These are phyloP conservation scores for Flaveria linearis DNA, from an alignment of 129 eudicot species.

Conservation along the genomic window DNA sequence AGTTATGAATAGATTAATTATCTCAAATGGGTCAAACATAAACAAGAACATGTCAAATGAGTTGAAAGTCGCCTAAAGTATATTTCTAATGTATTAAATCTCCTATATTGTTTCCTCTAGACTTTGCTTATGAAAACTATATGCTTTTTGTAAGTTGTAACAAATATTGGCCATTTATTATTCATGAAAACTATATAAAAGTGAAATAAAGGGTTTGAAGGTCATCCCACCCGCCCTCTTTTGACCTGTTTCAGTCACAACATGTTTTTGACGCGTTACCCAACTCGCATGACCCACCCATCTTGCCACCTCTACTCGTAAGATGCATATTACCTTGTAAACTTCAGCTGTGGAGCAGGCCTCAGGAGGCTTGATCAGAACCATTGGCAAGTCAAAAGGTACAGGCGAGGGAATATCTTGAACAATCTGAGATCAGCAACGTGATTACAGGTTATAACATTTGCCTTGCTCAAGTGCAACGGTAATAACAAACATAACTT, in stretches of 20 bases:
- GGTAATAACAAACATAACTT: background rate
- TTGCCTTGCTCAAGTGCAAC: background rate
- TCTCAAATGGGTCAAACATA: background rate
- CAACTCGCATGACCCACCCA: conserved; percentile 1
- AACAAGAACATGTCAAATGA: conserved; percentile 1
- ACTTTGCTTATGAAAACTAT: background rate
- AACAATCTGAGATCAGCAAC: conserved; percentile 55
- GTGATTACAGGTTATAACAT: background rate
- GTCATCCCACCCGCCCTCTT: background rate
- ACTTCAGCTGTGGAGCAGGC: conserved; percentile 99
- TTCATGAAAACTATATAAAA: background rate
- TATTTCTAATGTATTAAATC: background rate
- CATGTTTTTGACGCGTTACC: background rate
- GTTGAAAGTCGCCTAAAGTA: background rate
- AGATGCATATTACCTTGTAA: conserved; percentile 63
- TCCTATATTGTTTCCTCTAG: background rate
- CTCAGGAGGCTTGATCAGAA: conserved; percentile 89
- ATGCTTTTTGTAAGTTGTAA: background rate
- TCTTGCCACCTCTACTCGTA: background rate
- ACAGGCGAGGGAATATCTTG: conserved; percentile 69
- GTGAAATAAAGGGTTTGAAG: background rate
- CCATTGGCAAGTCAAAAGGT: conserved; percentile 79
- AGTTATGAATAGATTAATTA: background rate
- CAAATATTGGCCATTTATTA: background rate
- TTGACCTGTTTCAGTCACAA: background rate